Base-by-base conservation (phyloP, 352 stramenopile genomes). In the Phytophthora fragariaefolia region DNA sequence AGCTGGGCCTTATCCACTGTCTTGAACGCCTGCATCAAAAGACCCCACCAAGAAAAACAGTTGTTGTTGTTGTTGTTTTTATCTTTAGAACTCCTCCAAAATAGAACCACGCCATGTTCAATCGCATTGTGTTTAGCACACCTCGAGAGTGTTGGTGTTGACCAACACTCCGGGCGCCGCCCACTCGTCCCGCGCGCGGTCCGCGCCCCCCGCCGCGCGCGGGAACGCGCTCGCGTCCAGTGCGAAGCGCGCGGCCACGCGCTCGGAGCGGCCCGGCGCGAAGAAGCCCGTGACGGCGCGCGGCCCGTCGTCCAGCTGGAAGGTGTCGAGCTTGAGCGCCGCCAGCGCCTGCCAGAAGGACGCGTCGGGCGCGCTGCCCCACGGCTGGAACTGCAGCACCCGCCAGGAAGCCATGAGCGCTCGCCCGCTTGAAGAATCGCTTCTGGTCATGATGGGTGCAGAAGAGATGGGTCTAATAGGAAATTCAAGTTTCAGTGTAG, bases 141-240 rank as follows among this genome's bases (percentile, higher is more conserved):
- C 85, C 73, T 97, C 87, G 6, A 96, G 63, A 20, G 91, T 97
- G 62, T 97, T 97, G 13, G 86, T 92, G 62, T 96, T 96, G 61
- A 82, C 68, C 0, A 97, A 66, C 22, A 82, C 36, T 17, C 90
- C 90, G 8, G 80, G 79, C 4, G 84, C 83, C 54, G 73, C 70
- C 87, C 85, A 97, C 58, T 96, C 86, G 63, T 94, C 92, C 2
- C 85, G 82, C 55, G 71, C 74, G 34, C 85, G 81, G 48, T 93
- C 82, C 6, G 58, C 56, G 12, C 73, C 24, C 7, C 30, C 63
- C 6, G 70, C 36, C 0, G 28, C 32, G 3, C 13, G 53, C 0
- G 56, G 56, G 59, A 96, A 96, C 18, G 88, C 84, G 51, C 77
- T 91, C 36, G 87, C 81, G 43, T 96, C 85, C 15, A 96, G 71